Evolutionary conservation across 306 rosid genomes (phyloP).

Genomic region (Boehmeria nivea): DNA sequence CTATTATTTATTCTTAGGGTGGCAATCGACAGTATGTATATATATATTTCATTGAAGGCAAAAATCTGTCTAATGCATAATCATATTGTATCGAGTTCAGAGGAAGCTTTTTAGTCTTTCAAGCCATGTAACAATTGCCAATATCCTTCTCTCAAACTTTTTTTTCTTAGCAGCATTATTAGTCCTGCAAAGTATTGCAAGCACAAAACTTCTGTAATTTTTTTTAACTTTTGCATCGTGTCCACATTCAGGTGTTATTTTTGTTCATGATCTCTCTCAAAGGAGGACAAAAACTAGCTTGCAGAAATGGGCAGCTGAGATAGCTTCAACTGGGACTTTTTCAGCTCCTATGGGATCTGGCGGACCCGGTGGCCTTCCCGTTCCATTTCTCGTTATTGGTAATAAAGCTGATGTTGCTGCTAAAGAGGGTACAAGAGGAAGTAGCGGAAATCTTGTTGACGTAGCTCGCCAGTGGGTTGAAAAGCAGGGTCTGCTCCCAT

Average conservation of each 20-base stretch:
- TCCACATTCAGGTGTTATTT: constrained; percentile 69
- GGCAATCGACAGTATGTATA: too few species aligned
- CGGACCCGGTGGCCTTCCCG: constrained; percentile 96
- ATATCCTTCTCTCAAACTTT: too few species aligned
- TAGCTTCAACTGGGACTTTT: constrained; percentile 83
- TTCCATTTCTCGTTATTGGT: constrained; percentile 80
- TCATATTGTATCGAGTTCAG: too few species aligned
- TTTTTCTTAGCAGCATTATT: too few species aligned
- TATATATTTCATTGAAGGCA: too few species aligned
- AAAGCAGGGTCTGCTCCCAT: constrained; percentile 95
- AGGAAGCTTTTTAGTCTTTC: too few species aligned
- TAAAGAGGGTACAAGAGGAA: constrained; percentile 84
- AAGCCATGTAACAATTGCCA: too few species aligned
- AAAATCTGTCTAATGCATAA: too few species aligned
- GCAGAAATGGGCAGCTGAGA: constrained; percentile 95
- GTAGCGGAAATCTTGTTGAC: constrained; percentile 97
- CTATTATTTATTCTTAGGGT: too few species aligned
- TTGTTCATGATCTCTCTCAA: constrained; percentile 98
- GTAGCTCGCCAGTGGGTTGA: constrained; percentile 99
- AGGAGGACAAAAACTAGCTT: constrained; percentile 89
- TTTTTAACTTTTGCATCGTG: background rate
- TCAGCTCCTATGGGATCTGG: constrained; percentile 94
- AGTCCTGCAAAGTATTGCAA: background rate
- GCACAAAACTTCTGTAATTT: background rate
- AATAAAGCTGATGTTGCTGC: constrained; percentile 95